Base-by-base conservation (phyloP, 176 grass and related monocot species). In the Musa beccarii region DNA sequence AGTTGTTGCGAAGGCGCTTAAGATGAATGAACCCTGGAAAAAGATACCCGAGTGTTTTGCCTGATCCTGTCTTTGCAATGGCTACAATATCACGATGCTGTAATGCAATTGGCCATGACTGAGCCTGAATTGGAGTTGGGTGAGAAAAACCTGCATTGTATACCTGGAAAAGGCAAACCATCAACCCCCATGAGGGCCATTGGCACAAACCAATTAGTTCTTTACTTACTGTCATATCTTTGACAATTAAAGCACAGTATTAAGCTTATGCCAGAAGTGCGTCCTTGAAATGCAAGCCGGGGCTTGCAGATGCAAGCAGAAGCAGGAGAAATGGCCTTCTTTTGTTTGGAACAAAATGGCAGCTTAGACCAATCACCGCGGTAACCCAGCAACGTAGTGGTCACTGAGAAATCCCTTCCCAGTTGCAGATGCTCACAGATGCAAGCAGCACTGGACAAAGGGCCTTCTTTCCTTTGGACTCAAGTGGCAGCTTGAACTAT, bases 51-150 rank as follows among this genome's bases (percentile, higher is more conserved):
- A 99, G 79, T 68, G 95, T 99, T 86, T 99, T 99, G 43, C 95
- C 95, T 63, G 95, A 99, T 70, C 95, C 95, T 6, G 95, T 99
- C 81, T 99, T 99, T 14, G 95, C 95, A 77, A 94, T 93, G 68
- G 95, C 95, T 77, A 99, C 90, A 75, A 99, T 87, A 86, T 99
- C 95, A 84, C 82, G 91, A 85, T 75, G 78, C 75, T 91, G 88
- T 65, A 99, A 89, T 70, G 88, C 90, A 82, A 99, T 87, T 79
- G 95, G 95, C 95, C 95, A 99, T 7, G 95, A 91, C 72, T 99
- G 95, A 16, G 95, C 95, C 86, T 99, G 95, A 77, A 99, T 99
- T 72, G 95, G 95, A 4, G 95, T 99, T 15, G 95, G 95, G 75
- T 76, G 80, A 79, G 89, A 75, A 15, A 99, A 99, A 78, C 95